A percentile compares a stretch with the other conserved stretches of the same genome.
Evolutionary conservation across 441 rosid genomes (phyloP).

Genomic region (Populus hybrid): DNA sequence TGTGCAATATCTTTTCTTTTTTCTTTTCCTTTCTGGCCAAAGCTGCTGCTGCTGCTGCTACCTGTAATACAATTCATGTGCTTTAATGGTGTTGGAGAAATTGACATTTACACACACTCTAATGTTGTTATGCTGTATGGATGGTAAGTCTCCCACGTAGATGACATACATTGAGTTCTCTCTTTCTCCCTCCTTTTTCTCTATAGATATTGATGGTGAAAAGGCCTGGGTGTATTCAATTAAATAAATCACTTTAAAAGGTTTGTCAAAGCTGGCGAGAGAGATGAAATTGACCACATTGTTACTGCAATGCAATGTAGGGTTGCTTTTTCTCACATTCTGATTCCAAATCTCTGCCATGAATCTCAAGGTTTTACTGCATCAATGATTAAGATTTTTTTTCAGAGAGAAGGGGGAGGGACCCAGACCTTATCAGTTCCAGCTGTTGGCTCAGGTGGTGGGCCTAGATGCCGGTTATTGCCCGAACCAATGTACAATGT

Average conservation of each 20-base stretch:
- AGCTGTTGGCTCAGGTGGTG: constrained; percentile 65
- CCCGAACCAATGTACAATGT: constrained; percentile 54
- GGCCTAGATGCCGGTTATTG: constrained; percentile 50
- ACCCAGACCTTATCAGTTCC: constrained; percentile 52
- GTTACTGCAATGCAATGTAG: constrained; percentile 3
- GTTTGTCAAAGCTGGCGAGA: background rate
- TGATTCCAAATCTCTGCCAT: constrained; percentile 26
- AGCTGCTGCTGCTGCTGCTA: constrained; percentile 17
- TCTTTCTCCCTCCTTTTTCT: background rate
- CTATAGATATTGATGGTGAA: constrained; percentile 15
- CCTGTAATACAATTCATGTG: constrained; percentile 8
- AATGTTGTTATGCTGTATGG: background rate
- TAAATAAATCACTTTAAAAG: constrained; percentile 20
- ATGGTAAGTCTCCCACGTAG: constrained; percentile 35
- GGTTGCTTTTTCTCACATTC: background rate
- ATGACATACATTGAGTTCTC: constrained; percentile 14
- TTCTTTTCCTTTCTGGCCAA: background rate
- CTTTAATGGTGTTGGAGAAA: constrained; percentile 16
- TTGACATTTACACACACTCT: constrained; percentile 3
- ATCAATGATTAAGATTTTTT: constrained; percentile 40
- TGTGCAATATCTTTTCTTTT: constrained; percentile 16
- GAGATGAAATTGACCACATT: constrained; percentile 32
- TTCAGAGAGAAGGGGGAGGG: constrained; percentile 26
- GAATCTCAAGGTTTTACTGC: constrained; percentile 39
- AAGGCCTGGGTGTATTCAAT: constrained; percentile 21